These are phyloP conservation scores for Sherardia arvensis DNA, from an alignment of 257 asterid genomes.

Conservation along the genomic window DNA sequence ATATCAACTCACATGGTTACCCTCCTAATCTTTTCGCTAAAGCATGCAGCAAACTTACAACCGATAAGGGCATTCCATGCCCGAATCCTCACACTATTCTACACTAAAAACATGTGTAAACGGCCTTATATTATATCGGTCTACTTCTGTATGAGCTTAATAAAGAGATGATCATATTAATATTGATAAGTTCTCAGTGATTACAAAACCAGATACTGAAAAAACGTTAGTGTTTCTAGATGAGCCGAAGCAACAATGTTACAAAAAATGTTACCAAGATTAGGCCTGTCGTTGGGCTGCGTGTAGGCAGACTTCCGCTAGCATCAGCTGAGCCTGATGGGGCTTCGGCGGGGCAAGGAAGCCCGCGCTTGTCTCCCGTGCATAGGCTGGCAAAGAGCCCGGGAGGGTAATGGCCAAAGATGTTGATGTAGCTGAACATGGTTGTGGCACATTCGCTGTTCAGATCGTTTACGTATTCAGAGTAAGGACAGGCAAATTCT, in stretches of 20 bases:
- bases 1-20: slow-evolving; percentile 62
- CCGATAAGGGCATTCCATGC: slow-evolving; percentile 47
- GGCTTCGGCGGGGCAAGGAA: slow-evolving; percentile 37
- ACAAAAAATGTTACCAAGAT: slow-evolving; percentile 24
- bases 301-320: slow-evolving; percentile 14
- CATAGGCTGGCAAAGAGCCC: slow-evolving; percentile 67
- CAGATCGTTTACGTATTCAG: slow-evolving; percentile 35
- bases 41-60: slow-evolving; percentile 31
- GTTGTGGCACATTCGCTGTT: slow-evolving; percentile 56
- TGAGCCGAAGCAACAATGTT: slow-evolving; percentile 18
- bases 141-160: neutral
- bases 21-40: slow-evolving; percentile 64
- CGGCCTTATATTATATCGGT: no score
- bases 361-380: slow-evolving; percentile 34
- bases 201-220: neutral
- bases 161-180: neutral
- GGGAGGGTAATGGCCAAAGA: slow-evolving; percentile 65
- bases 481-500: slow-evolving; percentile 53
- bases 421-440: slow-evolving; percentile 83
- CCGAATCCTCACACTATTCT: no score
- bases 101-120: no score
- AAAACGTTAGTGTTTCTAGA: slow-evolving; percentile 15
- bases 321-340: slow-evolving; percentile 19
- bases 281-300: slow-evolving; percentile 19
- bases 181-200: neutral